Conservation (phyloP, 139 green algal genomes). For the Eudorina sp. region DNA sequence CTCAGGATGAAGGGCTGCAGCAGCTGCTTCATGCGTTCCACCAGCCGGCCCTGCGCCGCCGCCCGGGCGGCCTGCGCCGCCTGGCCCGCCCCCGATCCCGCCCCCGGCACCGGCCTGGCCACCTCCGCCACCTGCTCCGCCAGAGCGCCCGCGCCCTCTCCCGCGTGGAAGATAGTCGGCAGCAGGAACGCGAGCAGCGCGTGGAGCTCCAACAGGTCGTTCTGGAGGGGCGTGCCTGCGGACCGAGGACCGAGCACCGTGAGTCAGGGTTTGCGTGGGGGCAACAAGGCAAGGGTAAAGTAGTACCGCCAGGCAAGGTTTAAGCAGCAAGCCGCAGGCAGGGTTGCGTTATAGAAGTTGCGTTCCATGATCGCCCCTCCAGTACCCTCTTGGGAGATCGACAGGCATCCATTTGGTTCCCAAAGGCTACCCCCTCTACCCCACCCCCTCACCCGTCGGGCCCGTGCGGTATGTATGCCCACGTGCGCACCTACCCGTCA, state of each 20-base stretch:
- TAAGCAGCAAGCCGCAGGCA: too few species aligned
- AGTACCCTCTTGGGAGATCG: too few species aligned
- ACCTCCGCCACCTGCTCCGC: slow-evolving; percentile 66
- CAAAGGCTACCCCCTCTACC: too few species aligned
- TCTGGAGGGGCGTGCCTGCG: slow-evolving; percentile 93
- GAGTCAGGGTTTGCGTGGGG: too few species aligned
- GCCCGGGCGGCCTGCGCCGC: background rate
- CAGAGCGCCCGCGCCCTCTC: slow-evolving; percentile 55
- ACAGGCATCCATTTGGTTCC: too few species aligned
- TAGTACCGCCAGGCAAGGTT: too few species aligned
- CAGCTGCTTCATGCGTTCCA: slow-evolving; percentile 86
- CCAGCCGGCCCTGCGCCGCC: slow-evolving; percentile 57
- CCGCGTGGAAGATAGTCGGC: slow-evolving; percentile 81
- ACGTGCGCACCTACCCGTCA: slow-evolving; percentile 70
- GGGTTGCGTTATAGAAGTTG: too few species aligned
- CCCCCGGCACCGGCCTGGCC: background rate
- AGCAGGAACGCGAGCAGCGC: slow-evolving; percentile 92
- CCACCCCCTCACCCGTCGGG: too few species aligned
- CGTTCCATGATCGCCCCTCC: too few species aligned
- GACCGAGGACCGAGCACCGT: background rate
- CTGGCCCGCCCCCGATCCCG: background rate
- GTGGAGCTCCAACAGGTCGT: slow-evolving; percentile 91
- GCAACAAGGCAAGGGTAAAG: too few species aligned
- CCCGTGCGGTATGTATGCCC: too few species aligned
- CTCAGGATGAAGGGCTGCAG: slow-evolving; percentile 93